Percentiles rank a stretch among this genome's conserved stretches.
Conservation (phyloP, 108 stramenopile species). For the Pseudonitzschia pungens region DNA sequence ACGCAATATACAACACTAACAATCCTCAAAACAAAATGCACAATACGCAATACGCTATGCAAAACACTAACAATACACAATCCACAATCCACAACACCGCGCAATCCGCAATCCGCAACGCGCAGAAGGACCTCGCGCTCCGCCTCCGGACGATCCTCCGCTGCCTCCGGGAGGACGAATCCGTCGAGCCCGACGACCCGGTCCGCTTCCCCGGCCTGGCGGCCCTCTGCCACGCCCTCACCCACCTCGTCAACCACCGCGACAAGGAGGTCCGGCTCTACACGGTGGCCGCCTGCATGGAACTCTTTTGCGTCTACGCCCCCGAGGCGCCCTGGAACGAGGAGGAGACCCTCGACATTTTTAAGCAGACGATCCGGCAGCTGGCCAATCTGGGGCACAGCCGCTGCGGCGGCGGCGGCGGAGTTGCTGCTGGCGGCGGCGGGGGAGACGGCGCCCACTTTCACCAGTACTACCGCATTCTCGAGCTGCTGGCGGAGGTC, state of each 20-base stretch:
- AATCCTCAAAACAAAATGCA: not conserved
- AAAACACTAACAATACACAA: not conserved
- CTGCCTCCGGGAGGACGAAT: slow-evolving; percentile 35
- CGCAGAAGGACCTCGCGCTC: slow-evolving; percentile 44
- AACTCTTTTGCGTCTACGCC: slow-evolving; percentile 79
- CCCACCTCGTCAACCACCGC: slow-evolving; percentile 46
- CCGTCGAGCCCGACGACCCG: slow-evolving; percentile 30
- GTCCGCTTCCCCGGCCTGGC: slow-evolving; percentile 56
- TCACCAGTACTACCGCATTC: slow-evolving; percentile 54
- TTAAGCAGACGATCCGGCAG: slow-evolving; percentile 71
- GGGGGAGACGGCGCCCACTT: slow-evolving; percentile 33
- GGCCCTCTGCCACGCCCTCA: slow-evolving; percentile 48
- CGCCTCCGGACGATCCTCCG: slow-evolving; percentile 43
- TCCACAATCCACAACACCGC: not conserved
- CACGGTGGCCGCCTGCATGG: slow-evolving; percentile 63
- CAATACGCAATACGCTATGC: not conserved
- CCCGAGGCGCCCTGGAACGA: slow-evolving; percentile 80
- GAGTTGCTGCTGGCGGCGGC: slow-evolving; percentile 1
- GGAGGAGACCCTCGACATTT: slow-evolving; percentile 61
- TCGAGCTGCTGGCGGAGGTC: slow-evolving; percentile 68
- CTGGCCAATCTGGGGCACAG: slow-evolving; percentile 68
- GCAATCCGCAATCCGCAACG: not conserved
- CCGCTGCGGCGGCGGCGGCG: not conserved
- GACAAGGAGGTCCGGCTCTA: slow-evolving; percentile 77
- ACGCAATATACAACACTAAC: no score